Evolutionary conservation across 106 monocot species (phyloP), one percentile per base, ranked within the genome.

Genomic region (Iris macrosiphon): DNA sequence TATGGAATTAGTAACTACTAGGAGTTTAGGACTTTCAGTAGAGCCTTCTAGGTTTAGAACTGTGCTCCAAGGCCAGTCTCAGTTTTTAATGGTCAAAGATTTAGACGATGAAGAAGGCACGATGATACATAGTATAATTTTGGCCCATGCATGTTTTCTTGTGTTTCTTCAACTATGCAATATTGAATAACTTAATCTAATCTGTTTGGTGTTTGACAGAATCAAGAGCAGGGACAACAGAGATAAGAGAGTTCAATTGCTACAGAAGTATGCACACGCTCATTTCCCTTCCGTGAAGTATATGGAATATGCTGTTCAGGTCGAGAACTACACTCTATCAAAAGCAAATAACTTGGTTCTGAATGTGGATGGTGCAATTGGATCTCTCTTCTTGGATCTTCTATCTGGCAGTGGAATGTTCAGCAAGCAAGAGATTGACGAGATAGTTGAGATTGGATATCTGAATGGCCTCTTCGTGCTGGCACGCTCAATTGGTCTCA

Each of bases 211-310:
- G 35, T 9, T 13, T 37, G 17, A 4, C 32, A 98, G 96, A 65
- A 98, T 98, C 60, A 98, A 98, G 83, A 98, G 90, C 22, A 71
- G 90, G 42, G 86, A 98, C 52, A 98, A 98, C 72, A 86, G 90
- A 54, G 96, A 98, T 63, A 90, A 98, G 73, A 78, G 96, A 63
- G 96, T 98, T 38, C 72, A 98, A 70, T 73, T 98, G 46, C 67
- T 98, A 45, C 96, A 98, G 31, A 57, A 72, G 49, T 98, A 83
- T 27, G 96, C 90, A 0, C 77, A 83, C 69, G 72, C 66, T 11
- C 68, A 98, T 69, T 98, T 98, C 58, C 96, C 96, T 11, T 82
- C 96, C 4, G 82, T 90, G 4, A 98, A 90, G 58, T 98, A 98
- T 80, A 83, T 98, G 86, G 86, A 75, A 34, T 98, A 98, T 60